Evolutionary conservation across 176 grass and related monocot species (phyloP).

Genomic region (Hordeum vulgare): MorexV3_pseudomolecules_assembly NC_058522.1:576259305-576259804

Average conservation of each 20-base stretch:
- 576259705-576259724: neutral
- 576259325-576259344: neutral
- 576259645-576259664: neutral
- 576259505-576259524: neutral
- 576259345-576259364: neutral
- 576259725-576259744: neutral
- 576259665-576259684: neutral
- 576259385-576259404: too few relatives aligned
- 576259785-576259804: neutral
- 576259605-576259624: neutral
- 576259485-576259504: neutral
- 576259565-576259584: neutral
- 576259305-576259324: neutral
- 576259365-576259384: too few relatives aligned
- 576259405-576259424: neutral
- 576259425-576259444: neutral
- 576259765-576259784: neutral
- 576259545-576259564: neutral
- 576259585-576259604: neutral
- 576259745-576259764: neutral
- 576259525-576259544: neutral
- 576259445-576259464: neutral
- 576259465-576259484: neutral
- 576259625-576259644: neutral
- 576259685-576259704: too few relatives aligned